phyloP scores from a whole-genome alignment of 2,329 filamentous ascomycete species.

The Biscogniauxia mediterranea region DNA sequence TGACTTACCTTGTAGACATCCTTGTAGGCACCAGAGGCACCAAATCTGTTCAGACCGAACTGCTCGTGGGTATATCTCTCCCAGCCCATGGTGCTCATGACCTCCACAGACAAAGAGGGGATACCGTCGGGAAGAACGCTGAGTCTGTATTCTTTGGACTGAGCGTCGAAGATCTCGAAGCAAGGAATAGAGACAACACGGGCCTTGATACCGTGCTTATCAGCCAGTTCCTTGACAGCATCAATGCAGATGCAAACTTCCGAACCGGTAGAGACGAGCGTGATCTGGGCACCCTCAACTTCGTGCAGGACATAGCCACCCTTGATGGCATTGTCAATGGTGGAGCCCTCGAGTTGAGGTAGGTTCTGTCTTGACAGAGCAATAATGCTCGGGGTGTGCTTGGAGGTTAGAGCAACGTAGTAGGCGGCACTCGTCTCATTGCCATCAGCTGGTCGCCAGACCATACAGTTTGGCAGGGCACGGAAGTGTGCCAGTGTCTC shows the following conservation, averaged over 20 bases:
- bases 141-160: constrained; percentile 92
- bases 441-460: constrained; percentile 97
- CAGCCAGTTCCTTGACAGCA: constrained; percentile 84
- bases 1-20: constrained; percentile 83
- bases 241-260: constrained; percentile 94
- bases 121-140: constrained; percentile 91
- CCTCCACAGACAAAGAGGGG: constrained; percentile 89
- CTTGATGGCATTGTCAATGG: constrained; percentile 85
- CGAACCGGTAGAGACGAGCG: constrained; percentile 90
- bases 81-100: constrained; percentile 97
- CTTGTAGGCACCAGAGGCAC: constrained; percentile 95
- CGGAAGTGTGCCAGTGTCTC: constrained; percentile 98
- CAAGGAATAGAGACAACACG: constrained; percentile 95
- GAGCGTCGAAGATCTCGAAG: constrained; percentile 93
- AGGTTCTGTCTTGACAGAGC: constrained; percentile 97
- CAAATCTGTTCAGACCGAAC: constrained; percentile 98
- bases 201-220: constrained; percentile 82
- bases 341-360: constrained; percentile 93
- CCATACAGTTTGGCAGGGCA: constrained; percentile 97
- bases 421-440: constrained; percentile 98
- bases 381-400: constrained; percentile 87
- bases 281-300: constrained; percentile 78
- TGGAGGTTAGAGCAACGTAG: constrained; percentile 89
- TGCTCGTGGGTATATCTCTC: constrained; percentile 99
- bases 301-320: constrained; percentile 92